Evolutionary conservation across 345 rosid species (phyloP).

Genomic region (Anacardium occidentale): DNA sequence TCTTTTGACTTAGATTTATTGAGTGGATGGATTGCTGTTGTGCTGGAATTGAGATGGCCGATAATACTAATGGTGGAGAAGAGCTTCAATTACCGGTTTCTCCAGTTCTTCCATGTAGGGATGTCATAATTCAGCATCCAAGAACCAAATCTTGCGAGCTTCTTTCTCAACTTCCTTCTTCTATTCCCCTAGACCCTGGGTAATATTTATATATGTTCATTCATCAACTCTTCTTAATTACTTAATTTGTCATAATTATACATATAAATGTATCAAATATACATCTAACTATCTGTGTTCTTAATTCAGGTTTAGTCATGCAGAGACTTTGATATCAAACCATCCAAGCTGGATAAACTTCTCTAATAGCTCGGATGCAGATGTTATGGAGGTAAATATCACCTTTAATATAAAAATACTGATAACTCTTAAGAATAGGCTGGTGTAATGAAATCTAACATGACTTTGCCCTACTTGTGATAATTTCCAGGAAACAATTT

Average conservation of each 20-base stretch:
- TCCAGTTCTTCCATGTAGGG: slow-evolving; percentile 50
- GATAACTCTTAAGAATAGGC: too few species aligned
- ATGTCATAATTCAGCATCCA: slow-evolving; percentile 64
- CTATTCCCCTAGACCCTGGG: slow-evolving; percentile 67
- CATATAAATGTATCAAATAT: too few species aligned
- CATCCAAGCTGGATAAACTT: slow-evolving; percentile 70
- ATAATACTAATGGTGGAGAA: slow-evolving; percentile 34
- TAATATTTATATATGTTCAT: slow-evolving; percentile 11
- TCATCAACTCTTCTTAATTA: not conserved
- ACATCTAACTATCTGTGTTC: not conserved
- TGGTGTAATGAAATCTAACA: too few species aligned
- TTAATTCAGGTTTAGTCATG: slow-evolving; percentile 47
- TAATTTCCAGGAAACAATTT: slow-evolving; percentile 53
- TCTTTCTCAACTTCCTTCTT: slow-evolving; percentile 62
- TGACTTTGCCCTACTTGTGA: not conserved
- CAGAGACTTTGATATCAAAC: slow-evolving; percentile 66
- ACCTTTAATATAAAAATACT: too few species aligned
- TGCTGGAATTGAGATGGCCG: slow-evolving; percentile 41
- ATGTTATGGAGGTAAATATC: slow-evolving; percentile 32
- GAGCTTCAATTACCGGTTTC: slow-evolving; percentile 49
- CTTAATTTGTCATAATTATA: too few species aligned
- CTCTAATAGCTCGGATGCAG: slow-evolving; percentile 45
- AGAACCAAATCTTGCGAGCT: slow-evolving; percentile 66
- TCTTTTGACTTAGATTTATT: slow-evolving; percentile 36
- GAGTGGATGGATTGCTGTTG: slow-evolving; percentile 91